Percentiles rank a stretch among this genome's conserved stretches.
These are phyloP conservation scores for Catenaria anguillulae DNA, from an alignment of 371 early-diverging fungal genomes.

Conservation along the genomic window DNA sequence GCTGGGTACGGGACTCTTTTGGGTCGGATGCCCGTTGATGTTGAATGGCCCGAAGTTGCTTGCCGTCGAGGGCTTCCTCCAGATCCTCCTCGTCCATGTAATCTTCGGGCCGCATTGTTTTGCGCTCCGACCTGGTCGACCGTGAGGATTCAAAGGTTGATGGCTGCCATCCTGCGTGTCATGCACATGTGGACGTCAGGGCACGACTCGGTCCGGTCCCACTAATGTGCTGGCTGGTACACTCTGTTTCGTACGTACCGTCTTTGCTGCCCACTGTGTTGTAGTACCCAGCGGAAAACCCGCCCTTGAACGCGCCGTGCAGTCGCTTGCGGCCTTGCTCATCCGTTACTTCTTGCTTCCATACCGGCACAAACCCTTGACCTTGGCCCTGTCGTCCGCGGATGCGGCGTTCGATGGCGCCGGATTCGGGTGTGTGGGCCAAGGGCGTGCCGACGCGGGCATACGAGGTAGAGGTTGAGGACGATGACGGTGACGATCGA, in stretches of 20 bases:
- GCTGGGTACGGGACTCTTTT: too few relatives aligned
- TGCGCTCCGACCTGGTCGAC: constrained; percentile 10
- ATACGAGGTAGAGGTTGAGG: too few relatives aligned
- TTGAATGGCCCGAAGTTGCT: background rate
- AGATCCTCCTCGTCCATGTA: constrained; percentile 24
- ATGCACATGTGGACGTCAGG: too few relatives aligned
- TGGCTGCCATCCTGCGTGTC: constrained; percentile 19
- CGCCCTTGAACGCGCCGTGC: constrained; percentile 91
- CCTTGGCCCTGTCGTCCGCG: too few relatives aligned
- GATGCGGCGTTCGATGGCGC: too few relatives aligned
- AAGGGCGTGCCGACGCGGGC: too few relatives aligned
- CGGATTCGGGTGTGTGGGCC: too few relatives aligned
- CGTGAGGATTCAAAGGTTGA: constrained; percentile 18
- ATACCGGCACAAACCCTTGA: constrained; percentile 32
- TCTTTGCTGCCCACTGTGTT: constrained; percentile 92
- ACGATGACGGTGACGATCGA: too few relatives aligned
- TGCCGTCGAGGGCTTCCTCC: background rate
- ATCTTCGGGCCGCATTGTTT: constrained; percentile 13
- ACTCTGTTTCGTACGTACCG: too few relatives aligned
- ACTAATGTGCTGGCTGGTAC: too few relatives aligned
- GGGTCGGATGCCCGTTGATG: too few relatives aligned
- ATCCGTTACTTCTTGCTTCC: constrained; percentile 51
- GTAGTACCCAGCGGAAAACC: constrained; percentile 84
- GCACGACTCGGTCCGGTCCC: too few relatives aligned
- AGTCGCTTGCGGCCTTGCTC: constrained; percentile 71